These are phyloP conservation scores for Endogone sp. DNA, from an alignment of 192 early-diverging fungal genomes.

Conservation along the genomic window DNA sequence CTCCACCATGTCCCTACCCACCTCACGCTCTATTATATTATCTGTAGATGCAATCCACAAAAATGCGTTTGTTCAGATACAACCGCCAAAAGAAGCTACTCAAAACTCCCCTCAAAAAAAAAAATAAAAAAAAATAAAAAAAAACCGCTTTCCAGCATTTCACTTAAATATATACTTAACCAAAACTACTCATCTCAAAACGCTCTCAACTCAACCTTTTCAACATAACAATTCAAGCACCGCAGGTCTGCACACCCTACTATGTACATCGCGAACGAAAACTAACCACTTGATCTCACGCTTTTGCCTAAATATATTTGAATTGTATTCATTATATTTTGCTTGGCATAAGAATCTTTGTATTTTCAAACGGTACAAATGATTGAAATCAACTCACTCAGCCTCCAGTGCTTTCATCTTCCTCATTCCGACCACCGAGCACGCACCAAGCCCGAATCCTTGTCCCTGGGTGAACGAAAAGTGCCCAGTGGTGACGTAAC, in stretches of 20 bases:
- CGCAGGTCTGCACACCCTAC: constrained; percentile 44
- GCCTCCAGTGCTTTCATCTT: constrained; percentile 29
- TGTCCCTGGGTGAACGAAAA: constrained; percentile 62
- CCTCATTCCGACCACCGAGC: constrained; percentile 44
- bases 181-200: neutral
- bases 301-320: neutral
- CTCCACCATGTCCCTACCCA: no score
- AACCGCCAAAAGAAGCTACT: no score
- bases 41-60: no score
- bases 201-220: neutral
- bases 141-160: no score
- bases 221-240: constrained; percentile 30
- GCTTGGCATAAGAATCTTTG: neutral
- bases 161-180: neutral
- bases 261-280: constrained; percentile 45
- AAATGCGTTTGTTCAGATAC: no score
- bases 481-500: constrained; percentile 68
- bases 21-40: no score
- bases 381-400: constrained; percentile 15
- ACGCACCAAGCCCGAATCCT: constrained; percentile 62
- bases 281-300: constrained; percentile 37
- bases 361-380: neutral
- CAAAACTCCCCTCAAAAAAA: no score
- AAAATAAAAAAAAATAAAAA: no score
- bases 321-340: no score